Evolutionary conservation across 768 basidiomycete genomes (phyloP).

Genomic region (Suillus subluteus): DNA sequence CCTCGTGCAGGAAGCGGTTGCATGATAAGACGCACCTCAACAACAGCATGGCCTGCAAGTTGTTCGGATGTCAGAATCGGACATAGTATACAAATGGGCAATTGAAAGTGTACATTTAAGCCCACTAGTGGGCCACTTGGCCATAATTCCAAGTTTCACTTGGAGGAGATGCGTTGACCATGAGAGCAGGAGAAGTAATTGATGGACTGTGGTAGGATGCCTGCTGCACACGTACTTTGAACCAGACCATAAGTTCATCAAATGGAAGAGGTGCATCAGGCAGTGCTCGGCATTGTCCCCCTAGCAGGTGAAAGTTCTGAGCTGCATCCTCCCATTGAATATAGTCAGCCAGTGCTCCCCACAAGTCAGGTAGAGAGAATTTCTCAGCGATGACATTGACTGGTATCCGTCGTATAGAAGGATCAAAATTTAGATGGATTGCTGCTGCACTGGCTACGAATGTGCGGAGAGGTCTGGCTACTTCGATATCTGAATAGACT

Average conservation of each 20-base stretch:
- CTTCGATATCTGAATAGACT: too few relatives aligned
- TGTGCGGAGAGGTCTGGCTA: too few relatives aligned
- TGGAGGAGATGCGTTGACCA: constrained; percentile 27
- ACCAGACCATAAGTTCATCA: constrained; percentile 32
- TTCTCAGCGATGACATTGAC: too few relatives aligned
- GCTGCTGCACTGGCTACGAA: too few relatives aligned
- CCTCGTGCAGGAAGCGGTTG: too few relatives aligned
- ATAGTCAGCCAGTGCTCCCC: constrained; percentile 28
- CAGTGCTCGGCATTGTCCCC: constrained; percentile 9
- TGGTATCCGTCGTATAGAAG: background rate
- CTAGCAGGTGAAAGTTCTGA: constrained; percentile 1
- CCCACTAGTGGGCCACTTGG: too few relatives aligned
- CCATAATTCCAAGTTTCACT: constrained; percentile 22
- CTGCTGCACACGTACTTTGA: constrained; percentile 26
- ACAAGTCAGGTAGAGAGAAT: constrained; percentile 32
- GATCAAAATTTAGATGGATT: too few relatives aligned
- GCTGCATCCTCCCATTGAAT: background rate
- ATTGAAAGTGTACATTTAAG: too few relatives aligned
- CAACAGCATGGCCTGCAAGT: too few relatives aligned
- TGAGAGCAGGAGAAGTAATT: constrained; percentile 9
- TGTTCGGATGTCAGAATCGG: too few relatives aligned
- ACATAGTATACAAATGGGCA: too few relatives aligned
- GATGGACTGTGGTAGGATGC: constrained; percentile 20
- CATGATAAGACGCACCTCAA: too few relatives aligned
- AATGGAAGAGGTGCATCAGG: constrained; percentile 25